phyloP scores from a whole-genome alignment of 2,329 filamentous ascomycete species.

The Claviceps sp. region DNA sequence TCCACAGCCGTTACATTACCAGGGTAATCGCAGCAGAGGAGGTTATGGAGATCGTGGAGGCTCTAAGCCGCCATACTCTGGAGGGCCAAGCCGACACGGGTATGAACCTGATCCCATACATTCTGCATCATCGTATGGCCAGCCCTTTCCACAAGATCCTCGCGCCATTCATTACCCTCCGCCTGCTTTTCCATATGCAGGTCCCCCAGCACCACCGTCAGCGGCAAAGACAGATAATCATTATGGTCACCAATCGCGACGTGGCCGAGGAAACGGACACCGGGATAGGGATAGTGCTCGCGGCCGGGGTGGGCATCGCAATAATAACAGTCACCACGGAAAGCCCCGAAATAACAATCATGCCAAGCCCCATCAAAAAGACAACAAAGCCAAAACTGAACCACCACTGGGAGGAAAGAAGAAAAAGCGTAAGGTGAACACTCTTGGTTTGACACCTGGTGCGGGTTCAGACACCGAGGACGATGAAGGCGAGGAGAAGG shows the following conservation, averaged over 20 bases:
- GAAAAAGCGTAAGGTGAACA: constrained; percentile 60
- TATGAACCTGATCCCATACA: constrained; percentile 20
- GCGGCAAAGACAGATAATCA: constrained; percentile 21
- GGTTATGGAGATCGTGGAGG: constrained; percentile 32
- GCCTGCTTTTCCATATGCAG: constrained; percentile 23
- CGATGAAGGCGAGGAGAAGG: constrained; percentile 59
- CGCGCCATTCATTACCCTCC: constrained; percentile 23
- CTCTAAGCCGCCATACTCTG: constrained; percentile 18
- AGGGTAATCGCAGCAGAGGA: constrained; percentile 30
- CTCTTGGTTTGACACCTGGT: constrained; percentile 56
- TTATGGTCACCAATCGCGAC: constrained; percentile 21
- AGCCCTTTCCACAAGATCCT: constrained; percentile 28
- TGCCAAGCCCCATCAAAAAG: constrained; percentile 10
- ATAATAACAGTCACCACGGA: constrained; percentile 27
- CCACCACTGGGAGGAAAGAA: constrained; percentile 42
- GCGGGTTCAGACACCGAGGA: constrained; percentile 52
- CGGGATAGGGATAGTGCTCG: constrained; percentile 23
- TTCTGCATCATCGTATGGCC: constrained; percentile 23
- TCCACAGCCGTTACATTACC: constrained; percentile 21
- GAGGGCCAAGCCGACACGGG: constrained; percentile 19
- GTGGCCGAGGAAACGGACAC: constrained; percentile 20
- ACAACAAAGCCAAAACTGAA: constrained; percentile 19
- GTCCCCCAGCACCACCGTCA: constrained; percentile 23
- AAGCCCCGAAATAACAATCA: constrained; percentile 22
- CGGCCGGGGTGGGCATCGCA: constrained; percentile 25